Conservation (phyloP, 768 basidiomycete genomes). For the Sporobolomyces roseus region DNA sequence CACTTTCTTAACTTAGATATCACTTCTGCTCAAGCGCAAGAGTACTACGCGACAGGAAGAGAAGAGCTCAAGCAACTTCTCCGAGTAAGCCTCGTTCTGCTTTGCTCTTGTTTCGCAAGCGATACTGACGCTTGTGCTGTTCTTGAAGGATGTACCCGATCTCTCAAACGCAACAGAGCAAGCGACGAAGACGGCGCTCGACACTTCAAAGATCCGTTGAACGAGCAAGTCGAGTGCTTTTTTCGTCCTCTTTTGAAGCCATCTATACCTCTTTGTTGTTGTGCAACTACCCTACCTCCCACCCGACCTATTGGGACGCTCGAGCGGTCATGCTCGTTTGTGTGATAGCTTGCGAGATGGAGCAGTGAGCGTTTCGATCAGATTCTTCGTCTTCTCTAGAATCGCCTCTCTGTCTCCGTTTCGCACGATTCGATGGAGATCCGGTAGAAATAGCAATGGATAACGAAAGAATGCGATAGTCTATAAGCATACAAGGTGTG, state of each 20-base stretch:
- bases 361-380: too few relatives aligned
- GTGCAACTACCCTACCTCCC: too few relatives aligned
- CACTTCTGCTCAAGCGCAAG: constrained; percentile 1
- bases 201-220: not conserved
- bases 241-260: too few relatives aligned
- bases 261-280: too few relatives aligned
- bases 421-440: too few relatives aligned
- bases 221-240: too few relatives aligned
- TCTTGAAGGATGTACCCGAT: not conserved
- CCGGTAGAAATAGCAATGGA: too few relatives aligned
- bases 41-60: not conserved
- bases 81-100: not conserved
- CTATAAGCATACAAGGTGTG: not conserved
- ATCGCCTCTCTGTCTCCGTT: not conserved
- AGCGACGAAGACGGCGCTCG: constrained; percentile 1
- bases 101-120: not conserved
- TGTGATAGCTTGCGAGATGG: too few relatives aligned
- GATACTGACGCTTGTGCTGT: not conserved
- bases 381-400: not conserved
- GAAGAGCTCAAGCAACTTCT: constrained; percentile 8
- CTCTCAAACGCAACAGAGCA: constrained; percentile 1
- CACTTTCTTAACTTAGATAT: not conserved
- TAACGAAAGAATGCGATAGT: not conserved
- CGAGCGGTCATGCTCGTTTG: too few relatives aligned
- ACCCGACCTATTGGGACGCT: too few relatives aligned